A percentile compares a stretch with the other conserved stretches of the same genome.
Evolutionary conservation across 2,329 filamentous ascomycete species (phyloP).

Genomic region (Ilyonectria sp.): DNA sequence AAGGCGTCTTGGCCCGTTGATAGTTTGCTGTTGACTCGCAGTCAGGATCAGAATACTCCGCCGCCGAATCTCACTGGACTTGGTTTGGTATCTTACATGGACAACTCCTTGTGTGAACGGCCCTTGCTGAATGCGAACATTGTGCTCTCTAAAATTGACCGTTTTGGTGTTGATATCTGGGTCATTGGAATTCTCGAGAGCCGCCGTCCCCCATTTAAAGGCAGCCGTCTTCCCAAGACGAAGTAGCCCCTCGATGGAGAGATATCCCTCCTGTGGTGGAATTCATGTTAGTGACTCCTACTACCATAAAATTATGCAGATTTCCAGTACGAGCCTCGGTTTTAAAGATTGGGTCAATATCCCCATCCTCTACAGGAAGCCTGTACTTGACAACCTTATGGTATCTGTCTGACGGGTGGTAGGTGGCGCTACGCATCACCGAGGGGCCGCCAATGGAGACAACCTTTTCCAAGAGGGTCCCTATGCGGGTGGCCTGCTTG

Average conservation of each 20-base stretch:
- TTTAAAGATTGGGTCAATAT: constrained; percentile 9
- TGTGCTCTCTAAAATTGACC: background rate
- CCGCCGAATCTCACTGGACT: background rate
- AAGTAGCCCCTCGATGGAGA: constrained; percentile 12
- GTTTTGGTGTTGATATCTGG: background rate
- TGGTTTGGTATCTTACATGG: constrained; percentile 35
- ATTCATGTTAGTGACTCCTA: background rate
- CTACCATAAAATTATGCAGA: background rate
- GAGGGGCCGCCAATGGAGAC: constrained; percentile 18
- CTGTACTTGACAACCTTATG: constrained; percentile 31
- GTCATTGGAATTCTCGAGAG: background rate
- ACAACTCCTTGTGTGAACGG: constrained; percentile 30
- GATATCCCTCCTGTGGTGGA: constrained; percentile 1
- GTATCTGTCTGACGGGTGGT: background rate
- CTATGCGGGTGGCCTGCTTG: constrained; percentile 42
- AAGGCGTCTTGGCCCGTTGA: constrained; percentile 41
- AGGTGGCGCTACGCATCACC: background rate
- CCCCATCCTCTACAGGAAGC: constrained; percentile 27
- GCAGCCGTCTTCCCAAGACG: constrained; percentile 14
- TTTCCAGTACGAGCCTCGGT: constrained; percentile 19
- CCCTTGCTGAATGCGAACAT: background rate
- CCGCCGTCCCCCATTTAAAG: constrained; percentile 7
- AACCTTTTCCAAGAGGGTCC: constrained; percentile 37
- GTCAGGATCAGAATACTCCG: background rate
- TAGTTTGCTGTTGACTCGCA: constrained; percentile 39